A percentile compares a stretch with the other conserved stretches of the same genome.
phyloP scores from a whole-genome alignment of 1,284 basidiomycete genomes.

The Irpex sp. region DNA sequence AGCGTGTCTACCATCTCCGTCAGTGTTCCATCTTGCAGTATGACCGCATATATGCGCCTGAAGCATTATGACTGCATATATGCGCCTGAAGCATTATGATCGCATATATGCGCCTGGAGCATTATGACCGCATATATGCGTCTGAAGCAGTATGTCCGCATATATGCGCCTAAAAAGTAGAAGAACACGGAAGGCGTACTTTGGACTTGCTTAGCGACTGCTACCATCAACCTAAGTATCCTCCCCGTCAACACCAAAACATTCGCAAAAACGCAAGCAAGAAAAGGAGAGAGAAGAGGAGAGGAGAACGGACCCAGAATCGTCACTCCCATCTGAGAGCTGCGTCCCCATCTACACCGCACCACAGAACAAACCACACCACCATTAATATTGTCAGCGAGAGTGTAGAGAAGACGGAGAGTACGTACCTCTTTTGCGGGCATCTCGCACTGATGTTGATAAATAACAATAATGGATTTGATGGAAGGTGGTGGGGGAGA shows the following conservation, averaged over 20 bases:
- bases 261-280: background rate
- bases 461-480: background rate
- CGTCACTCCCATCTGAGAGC: conserved; percentile 8
- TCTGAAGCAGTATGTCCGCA: background rate
- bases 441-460: too few relatives aligned
- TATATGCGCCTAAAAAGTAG: conserved; percentile 1
- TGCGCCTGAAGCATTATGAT: background rate
- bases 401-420: too few relatives aligned
- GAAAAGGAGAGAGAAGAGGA: background rate
- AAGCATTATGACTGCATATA: background rate
- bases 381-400: too few relatives aligned
- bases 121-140: background rate
- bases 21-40: too few relatives aligned
- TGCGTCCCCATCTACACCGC: background rate
- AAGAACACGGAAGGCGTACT: conserved; percentile 13
- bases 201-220: conserved; percentile 27
- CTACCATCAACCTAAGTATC: conserved; percentile 20
- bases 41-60: background rate
- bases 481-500: background rate
- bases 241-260: too few relatives aligned
- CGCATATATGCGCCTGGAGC: background rate
- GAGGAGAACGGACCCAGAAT: conserved; percentile 1
- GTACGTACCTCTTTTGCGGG: too few relatives aligned
- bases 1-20: conserved; percentile 28
- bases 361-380: background rate